Evolutionary conservation across 352 stramenopile species (phyloP).

Genomic region (Pythium diclinum): DNA sequence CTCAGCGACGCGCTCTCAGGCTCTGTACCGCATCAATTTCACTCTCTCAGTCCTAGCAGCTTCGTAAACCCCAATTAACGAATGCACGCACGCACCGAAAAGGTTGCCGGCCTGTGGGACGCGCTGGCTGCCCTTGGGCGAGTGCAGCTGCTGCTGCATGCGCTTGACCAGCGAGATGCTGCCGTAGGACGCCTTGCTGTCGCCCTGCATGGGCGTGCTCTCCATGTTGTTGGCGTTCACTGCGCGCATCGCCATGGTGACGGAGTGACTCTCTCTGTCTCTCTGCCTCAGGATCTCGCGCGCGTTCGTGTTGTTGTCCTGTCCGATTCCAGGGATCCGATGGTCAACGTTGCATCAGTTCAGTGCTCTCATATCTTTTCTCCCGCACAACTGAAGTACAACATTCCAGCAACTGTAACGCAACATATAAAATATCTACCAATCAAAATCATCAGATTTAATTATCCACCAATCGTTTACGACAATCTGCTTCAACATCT

Average conservation of each 20-base stretch:
- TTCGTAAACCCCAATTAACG: too few species aligned
- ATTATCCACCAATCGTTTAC: constrained; percentile 2
- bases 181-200: constrained; percentile 31
- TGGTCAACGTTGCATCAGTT: not conserved
- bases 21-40: constrained; percentile 28
- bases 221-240: constrained; percentile 30
- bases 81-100: constrained; percentile 6
- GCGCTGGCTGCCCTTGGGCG: constrained; percentile 10
- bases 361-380: constrained; percentile 11
- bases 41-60: too few species aligned
- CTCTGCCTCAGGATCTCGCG: not conserved
- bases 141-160: constrained; percentile 29
- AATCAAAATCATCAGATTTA: constrained; percentile 9
- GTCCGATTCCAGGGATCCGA: not conserved
- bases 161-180: constrained; percentile 39
- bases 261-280: not conserved
- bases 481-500: constrained; percentile 20
- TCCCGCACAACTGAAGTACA: constrained; percentile 20
- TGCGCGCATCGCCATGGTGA: not conserved
- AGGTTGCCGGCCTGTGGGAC: not conserved
- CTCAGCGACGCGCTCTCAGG: constrained; percentile 28
- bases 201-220: constrained; percentile 25
- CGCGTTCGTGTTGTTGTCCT: not conserved
- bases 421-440: not conserved
- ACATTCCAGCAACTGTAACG: constrained; percentile 3